Base-by-base conservation (phyloP, 495 filamentous ascomycete genomes). In the Venustampulla echinocandica region DNA sequence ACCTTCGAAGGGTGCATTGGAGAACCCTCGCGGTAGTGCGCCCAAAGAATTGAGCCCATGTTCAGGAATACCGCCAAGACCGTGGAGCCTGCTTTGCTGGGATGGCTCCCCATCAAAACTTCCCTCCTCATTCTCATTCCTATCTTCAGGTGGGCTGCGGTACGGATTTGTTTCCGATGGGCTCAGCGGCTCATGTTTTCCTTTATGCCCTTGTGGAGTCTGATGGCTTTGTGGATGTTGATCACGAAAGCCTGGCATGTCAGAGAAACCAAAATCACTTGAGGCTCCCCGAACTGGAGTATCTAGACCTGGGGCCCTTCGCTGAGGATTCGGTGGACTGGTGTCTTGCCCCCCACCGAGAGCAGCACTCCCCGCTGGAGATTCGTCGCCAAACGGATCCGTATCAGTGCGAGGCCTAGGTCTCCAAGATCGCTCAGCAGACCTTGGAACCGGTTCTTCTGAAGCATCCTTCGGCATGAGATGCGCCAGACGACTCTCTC, bases 131-230 rank as follows among this genome's bases (percentile, higher is more conserved):
- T 76, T 62, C 49, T 89, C 83, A 21, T 87, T 83, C 2, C 75
- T 70, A 19, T 88, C 81, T 0, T 70, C 71, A n/a, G 85, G 79
- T 7, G 92, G 93, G 62, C 90, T 97, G 53, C 85, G 84, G 58
- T 90, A 98, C n/a, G 92, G 93, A 62, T 98, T 98, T 0, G 92
- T 97, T 50, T 95, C 88, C 0, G 90, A 92, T 27, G 92, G 93
- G 58, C 93, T 97, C 50, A 85, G 75, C 5, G 82, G 81, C 51
- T 88, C 85, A 41, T 61, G 59, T 15, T 75, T 69, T 39, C 65
- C 72, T 39, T 74, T 73, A 43, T 70, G 64, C 42, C 69, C 73
- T 46, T 54, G 76, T 35, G 69, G 74, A 55, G 70, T 80, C 53
- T 71, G 61, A 63, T 52, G 64, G 10, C 30, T 48, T 24, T 56